Evolutionary conservation across 345 rosid genomes (phyloP).

Genomic region (Hypericum perforatum): DNA sequence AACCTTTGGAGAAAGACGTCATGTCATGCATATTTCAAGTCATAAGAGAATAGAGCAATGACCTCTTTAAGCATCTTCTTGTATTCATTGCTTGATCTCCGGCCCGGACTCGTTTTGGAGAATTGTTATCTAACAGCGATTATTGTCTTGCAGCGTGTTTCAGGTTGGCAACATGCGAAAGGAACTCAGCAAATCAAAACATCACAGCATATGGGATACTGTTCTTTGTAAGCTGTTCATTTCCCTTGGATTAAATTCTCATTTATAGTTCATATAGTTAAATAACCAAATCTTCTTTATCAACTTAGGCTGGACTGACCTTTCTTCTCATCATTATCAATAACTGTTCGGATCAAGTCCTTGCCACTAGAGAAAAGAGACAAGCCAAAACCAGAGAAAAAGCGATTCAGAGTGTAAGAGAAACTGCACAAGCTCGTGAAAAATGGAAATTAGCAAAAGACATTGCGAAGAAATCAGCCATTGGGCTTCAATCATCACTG

Average conservation of each 20-base stretch:
- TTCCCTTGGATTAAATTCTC: slow-evolving; percentile 4
- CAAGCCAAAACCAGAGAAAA: slow-evolving; percentile 79
- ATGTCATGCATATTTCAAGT: too few relatives aligned
- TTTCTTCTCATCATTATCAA: slow-evolving; percentile 73
- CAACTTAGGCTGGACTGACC: slow-evolving; percentile 59
- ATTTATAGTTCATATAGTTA: too few relatives aligned
- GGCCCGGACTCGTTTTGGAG: background rate
- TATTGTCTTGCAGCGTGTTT: slow-evolving; percentile 63
- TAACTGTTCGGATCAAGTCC: slow-evolving; percentile 82
- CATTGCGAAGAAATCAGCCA: slow-evolving; percentile 69
- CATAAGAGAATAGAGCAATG: too few relatives aligned
- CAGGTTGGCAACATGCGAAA: slow-evolving; percentile 62
- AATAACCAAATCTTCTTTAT: background rate
- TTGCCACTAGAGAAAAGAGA: slow-evolving; percentile 30
- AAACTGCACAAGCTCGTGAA: slow-evolving; percentile 59
- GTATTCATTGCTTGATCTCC: background rate
- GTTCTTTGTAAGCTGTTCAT: slow-evolving; percentile 63
- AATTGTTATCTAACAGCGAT: slow-evolving; percentile 7
- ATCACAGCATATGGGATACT: slow-evolving; percentile 85
- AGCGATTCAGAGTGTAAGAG: slow-evolving; percentile 82
- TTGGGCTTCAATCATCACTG: slow-evolving; percentile 53
- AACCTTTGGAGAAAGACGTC: too few relatives aligned
- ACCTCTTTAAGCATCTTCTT: background rate
- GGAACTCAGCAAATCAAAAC: slow-evolving; percentile 72
- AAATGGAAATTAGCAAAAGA: slow-evolving; percentile 92